Evolutionary conservation across 805 yeast genomes (phyloP), one percentile per base, ranked within the genome.

Genomic region (Sugiyamaella lignohabitans): DNA sequence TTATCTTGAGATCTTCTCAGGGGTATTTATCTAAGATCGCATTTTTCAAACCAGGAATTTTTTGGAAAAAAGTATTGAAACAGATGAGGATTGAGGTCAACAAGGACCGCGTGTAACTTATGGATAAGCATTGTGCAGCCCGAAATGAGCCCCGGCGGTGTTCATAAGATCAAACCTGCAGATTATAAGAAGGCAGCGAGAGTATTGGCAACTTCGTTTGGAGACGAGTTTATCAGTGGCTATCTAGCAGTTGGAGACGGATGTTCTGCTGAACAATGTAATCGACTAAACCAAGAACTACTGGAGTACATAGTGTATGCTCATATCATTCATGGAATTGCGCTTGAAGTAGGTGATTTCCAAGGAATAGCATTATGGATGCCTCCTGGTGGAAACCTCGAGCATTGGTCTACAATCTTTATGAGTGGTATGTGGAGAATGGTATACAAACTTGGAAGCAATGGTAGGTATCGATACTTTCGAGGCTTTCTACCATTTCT

Each of bases 151-250:
- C n/a, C n/a, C n/a, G n/a, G n/a, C n/a, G n/a, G n/a, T n/a, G 56
- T 51, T 14, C 46, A 56, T 17, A n/a, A 22, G 22, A 48, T 54
- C 10, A 44, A 51, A 43, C 38, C 39, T 20, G 42, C 38, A 34
- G 81, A 77, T 53, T 78, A 75, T 54, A 73, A 71, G 50, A 69
- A 77, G 49, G 79, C 79, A 22, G 81, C 82, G 20, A 68, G 68
- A 48, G 76, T 81, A 5, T 65, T 78, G 45, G 69, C 70, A 45
- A 62, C 74, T 45, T 76, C 80, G 32, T 78, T 78, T 57, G 73
- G 70, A 53, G 72, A 74, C 43, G 83, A 78, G 59, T 71, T 76
- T 24, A 76, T 76, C 54, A 71, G 75, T 48, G 68, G 70, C 51
- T 78, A 76, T 52, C 48, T 67, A 73, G 49, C 76, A 72, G 45